A percentile compares a stretch with the other conserved stretches of the same genome.
These are phyloP conservation scores for Hypoxylon cercidicola DNA, from an alignment of 495 filamentous ascomycete species.

Conservation along the genomic window DNA sequence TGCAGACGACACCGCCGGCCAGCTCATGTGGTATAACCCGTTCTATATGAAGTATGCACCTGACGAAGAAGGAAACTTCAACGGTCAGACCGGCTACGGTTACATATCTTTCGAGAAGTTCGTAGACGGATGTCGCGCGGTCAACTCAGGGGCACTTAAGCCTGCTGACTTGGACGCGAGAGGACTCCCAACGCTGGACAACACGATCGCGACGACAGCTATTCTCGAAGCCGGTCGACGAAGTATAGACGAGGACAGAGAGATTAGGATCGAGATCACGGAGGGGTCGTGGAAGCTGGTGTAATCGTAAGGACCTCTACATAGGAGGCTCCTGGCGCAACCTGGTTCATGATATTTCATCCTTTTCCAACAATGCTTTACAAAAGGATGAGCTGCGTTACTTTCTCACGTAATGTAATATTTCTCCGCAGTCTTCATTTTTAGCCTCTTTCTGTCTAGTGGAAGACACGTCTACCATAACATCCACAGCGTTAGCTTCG, in stretches of 20 bases:
- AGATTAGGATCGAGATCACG: conserved; percentile 74
- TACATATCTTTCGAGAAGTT: conserved; percentile 97
- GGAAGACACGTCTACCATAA: conserved; percentile 14
- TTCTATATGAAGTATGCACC: conserved; percentile 98
- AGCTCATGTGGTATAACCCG: conserved; percentile 86
- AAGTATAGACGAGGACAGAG: conserved; percentile 81
- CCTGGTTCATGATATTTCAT: too few relatives aligned
- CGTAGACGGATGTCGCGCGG: conserved; percentile 81
- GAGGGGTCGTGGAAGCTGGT: conserved; percentile 76
- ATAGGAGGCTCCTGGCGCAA: neutral
- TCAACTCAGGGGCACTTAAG: conserved; percentile 77
- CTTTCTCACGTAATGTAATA: neutral
- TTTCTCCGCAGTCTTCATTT: neutral
- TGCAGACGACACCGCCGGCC: conserved; percentile 76
- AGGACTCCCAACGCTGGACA: conserved; percentile 84
- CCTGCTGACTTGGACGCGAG: conserved; percentile 80
- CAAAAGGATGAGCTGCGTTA: neutral
- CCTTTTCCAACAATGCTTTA: neutral
- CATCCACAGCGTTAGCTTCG: conserved; percentile 38
- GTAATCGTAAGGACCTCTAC: conserved; percentile 48
- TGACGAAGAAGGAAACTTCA: conserved; percentile 94
- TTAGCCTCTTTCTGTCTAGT: neutral
- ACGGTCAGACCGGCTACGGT: conserved; percentile 87
- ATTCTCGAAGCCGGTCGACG: conserved; percentile 87
- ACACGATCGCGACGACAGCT: conserved; percentile 90